Conservation (phyloP, 2,329 filamentous ascomycete genomes). For the Arthrinium puccinioides region DNA sequence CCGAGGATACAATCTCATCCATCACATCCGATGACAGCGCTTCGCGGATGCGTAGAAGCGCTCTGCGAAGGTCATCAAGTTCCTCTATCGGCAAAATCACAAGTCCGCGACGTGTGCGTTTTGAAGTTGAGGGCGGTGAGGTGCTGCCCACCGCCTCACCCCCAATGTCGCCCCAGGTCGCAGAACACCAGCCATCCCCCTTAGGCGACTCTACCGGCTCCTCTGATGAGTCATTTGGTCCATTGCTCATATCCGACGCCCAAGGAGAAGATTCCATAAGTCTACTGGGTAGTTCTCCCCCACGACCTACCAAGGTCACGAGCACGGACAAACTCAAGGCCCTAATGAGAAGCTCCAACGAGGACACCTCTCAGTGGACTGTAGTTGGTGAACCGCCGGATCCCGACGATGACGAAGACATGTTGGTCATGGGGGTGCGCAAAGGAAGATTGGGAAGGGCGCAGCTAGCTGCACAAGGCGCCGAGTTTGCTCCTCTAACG, state of each 20-base stretch:
- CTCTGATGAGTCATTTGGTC: conserved; percentile 13
- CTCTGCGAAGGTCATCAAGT: conserved; percentile 49
- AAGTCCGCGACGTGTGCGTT: conserved; percentile 56
- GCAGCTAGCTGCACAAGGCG: not conserved
- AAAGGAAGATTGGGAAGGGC: not conserved
- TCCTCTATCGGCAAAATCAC: conserved; percentile 35
- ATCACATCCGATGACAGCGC: conserved; percentile 46
- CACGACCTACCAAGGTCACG: conserved; percentile 45
- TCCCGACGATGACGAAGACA: conserved; percentile 21
- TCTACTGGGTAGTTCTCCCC: conserved; percentile 23
- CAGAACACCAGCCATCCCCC: conserved; percentile 23
- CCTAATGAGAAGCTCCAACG: conserved; percentile 42
- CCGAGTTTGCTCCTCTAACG: conserved; percentile 4
- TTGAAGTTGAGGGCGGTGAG: conserved; percentile 52
- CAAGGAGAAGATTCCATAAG: conserved; percentile 28
- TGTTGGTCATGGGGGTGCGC: conserved; percentile 8
- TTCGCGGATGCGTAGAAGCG: conserved; percentile 43
- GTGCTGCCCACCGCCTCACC: conserved; percentile 54
- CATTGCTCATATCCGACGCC: conserved; percentile 20
- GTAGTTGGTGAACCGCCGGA: conserved; percentile 27
- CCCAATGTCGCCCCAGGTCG: conserved; percentile 22
- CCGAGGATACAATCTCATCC: conserved; percentile 43
- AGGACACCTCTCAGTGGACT: conserved; percentile 45
- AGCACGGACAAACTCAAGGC: conserved; percentile 47
- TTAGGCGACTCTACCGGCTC: conserved; percentile 16